phyloP scores from a whole-genome alignment of 2,329 filamentous ascomycete genomes.

The Tetracladium maxilliforme region DNA sequence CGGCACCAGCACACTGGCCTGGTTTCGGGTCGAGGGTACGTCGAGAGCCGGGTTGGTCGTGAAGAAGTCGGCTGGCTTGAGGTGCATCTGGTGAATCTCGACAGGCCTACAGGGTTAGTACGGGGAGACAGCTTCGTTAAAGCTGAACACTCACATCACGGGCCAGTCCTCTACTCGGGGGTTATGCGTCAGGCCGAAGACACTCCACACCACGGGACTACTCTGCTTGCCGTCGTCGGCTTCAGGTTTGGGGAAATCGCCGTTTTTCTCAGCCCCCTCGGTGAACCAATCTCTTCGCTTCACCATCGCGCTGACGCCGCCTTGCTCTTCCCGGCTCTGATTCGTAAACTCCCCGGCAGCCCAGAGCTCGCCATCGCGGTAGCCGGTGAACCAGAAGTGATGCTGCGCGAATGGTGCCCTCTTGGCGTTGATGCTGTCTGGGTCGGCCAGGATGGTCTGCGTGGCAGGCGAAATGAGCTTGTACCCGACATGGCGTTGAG shows the following conservation, averaged over 20 bases:
- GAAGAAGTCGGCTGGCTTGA: constrained; percentile 43
- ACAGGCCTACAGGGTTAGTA: constrained; percentile 32
- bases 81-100: constrained; percentile 65
- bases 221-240: constrained; percentile 56
- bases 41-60: constrained; percentile 39
- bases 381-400: constrained; percentile 78
- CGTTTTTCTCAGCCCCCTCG: constrained; percentile 64
- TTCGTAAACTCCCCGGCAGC: constrained; percentile 16
- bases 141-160: constrained; percentile 43
- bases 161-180: constrained; percentile 82
- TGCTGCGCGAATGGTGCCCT: constrained; percentile 77
- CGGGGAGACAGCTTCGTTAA: too few relatives aligned
- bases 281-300: constrained; percentile 77
- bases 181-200: constrained; percentile 81
- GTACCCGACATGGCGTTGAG: constrained; percentile 68
- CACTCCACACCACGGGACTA: constrained; percentile 83
- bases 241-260: constrained; percentile 66
- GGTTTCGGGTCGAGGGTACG: constrained; percentile 49
- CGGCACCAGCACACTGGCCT: constrained; percentile 5
- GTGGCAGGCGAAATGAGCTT: constrained; percentile 81
- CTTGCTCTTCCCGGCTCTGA: constrained; percentile 12
- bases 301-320: constrained; percentile 46
- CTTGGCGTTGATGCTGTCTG: constrained; percentile 76
- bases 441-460: constrained; percentile 64
- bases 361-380: constrained; percentile 33